Evolutionary conservation across 1,284 basidiomycete species (phyloP), one percentile per base, ranked within the genome.

Genomic region (Lignosus rhinocerotis): DNA sequence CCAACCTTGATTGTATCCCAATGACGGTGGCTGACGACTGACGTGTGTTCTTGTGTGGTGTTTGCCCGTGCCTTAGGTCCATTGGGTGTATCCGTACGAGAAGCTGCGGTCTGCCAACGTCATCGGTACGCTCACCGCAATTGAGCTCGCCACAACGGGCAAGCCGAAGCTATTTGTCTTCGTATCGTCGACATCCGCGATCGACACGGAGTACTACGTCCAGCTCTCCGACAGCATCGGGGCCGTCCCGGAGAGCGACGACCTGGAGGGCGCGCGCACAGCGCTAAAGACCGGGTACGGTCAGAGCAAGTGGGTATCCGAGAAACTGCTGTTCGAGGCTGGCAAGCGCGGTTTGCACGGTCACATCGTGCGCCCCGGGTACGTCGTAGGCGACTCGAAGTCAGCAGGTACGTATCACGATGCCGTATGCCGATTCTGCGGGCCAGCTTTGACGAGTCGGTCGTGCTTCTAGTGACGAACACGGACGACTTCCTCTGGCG

Each of bases 401-500:
- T 87, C 88, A 25, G 95, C 93, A 51, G 92, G 92, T 93, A 64
- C 68, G 87, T 73, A 1, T 21, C 12, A 39, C 36, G 21, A 30
- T 30, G 38, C 44, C 5, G 51, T 30, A 3, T 55, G 55, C 41
- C n/a, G 54, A 49, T 4, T 34, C 14, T 42, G 39, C 8, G n/a
- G 51, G 25, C 25, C 53, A 42, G 52, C 43, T 56, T 47, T 63
- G 61, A 51, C 55, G 36, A 62, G 44, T 56, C 54, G 51, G 55
- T 68, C 54, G 21, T 17, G 30, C 17, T 5, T 42, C 11, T 64
- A 88, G 96, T 98, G 2, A 98, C 96, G 31, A 99, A 99, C 76
- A 99, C 97, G 38, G 97, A 99, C 69, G 97, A 99, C 75, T 99
- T 99, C 76, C 85, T 99, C 56, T 98, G 96, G 96, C 87, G 97